Evolutionary conservation across 352 stramenopile species (phyloP), one percentile per base, ranked within the genome.

Genomic region (Poterioochromonas sp.): DNA sequence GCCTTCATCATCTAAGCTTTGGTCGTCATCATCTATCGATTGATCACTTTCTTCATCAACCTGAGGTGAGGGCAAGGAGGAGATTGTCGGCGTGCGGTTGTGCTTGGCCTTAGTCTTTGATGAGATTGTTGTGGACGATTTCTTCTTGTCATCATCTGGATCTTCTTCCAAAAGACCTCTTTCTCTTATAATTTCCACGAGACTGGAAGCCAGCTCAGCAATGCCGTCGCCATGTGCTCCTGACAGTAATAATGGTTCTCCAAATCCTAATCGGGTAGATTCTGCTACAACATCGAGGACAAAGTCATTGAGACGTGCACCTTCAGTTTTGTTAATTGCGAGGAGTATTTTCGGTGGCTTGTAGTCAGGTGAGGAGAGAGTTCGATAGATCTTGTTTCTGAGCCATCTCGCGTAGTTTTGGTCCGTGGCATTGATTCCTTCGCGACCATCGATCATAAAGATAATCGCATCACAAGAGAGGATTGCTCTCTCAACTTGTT

Each of bases 191-290:
- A 81, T 39, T 69, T 73, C 15, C 80, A 78, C 43, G 83, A 85
- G 20, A 78, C 58, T 1, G 77, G 53, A 11, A 40, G 77, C 71
- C 58, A 88, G 71, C 35, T 88, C 85, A 0, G 63, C 68, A 70
- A 88, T 81, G 44, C 84, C 85, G 26, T 88, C 82, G 12, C 85
- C 82, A 76, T 88, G 84, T 29, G 80, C 82, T 35, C 82, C 83
- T 0, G 84, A 88, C n/a, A 88, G n/a, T n/a, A 83, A 78, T 3
- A 88, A 29, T 32, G 84, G 83, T 44, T 87, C 80, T 0, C 85
- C 85, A 69, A 89, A 85, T 0, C 85, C 84, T 34, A 89, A 74
- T 39, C 78, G 65, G 15, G 22, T 34, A 35, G 3, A 3, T 12
- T 62, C 41, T 20, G 68, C 1, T 32, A 76, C 18, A 0, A 39